A percentile compares a stretch with the other conserved stretches of the same genome.
Conservation (phyloP, 352 stramenopile species). For the Pythium apleroticum region DNA sequence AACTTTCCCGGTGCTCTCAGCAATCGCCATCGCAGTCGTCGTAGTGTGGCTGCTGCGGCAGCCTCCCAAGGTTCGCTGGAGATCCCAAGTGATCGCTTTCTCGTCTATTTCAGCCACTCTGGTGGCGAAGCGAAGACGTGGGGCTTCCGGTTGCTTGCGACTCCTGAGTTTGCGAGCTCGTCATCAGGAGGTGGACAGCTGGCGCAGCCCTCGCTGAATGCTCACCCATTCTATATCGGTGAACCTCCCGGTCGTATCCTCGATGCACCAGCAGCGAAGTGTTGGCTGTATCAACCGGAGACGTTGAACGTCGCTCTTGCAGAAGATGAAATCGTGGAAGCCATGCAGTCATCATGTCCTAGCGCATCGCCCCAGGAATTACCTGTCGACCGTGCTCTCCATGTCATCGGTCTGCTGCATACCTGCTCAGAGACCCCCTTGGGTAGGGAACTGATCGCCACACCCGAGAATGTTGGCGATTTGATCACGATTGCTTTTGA, state of each 20-base stretch:
- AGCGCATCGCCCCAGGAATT: slow-evolving; percentile 27
- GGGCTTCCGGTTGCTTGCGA: slow-evolving; percentile 66
- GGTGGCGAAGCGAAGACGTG: slow-evolving; percentile 50
- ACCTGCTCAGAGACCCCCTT: slow-evolving; percentile 60
- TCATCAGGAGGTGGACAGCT: background rate
- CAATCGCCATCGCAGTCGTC: slow-evolving; percentile 40
- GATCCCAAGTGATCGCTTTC: slow-evolving; percentile 63
- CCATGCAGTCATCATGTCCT: slow-evolving; percentile 55
- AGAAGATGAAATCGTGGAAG: slow-evolving; percentile 49
- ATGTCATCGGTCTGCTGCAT: slow-evolving; percentile 62
- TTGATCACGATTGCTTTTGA: slow-evolving; percentile 62
- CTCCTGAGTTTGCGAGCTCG: slow-evolving; percentile 40
- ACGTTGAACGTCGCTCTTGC: slow-evolving; percentile 42
- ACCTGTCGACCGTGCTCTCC: slow-evolving; percentile 54
- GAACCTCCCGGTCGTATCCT: slow-evolving; percentile 51
- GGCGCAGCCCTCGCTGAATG: slow-evolving; percentile 37
- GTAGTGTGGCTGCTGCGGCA: slow-evolving; percentile 21
- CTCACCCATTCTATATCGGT: slow-evolving; percentile 73
- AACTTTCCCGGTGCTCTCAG: slow-evolving; percentile 76
- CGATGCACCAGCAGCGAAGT: slow-evolving; percentile 53
- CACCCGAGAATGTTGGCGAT: slow-evolving; percentile 57
- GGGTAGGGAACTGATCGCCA: slow-evolving; percentile 51
- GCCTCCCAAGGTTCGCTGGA: slow-evolving; percentile 40
- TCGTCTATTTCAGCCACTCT: slow-evolving; percentile 75
- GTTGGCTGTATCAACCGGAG: slow-evolving; percentile 60